Evolutionary conservation across 2,329 filamentous ascomycete species (phyloP), one percentile per base, ranked within the genome.

Genomic region (Cadophora luteo-olivacea): DNA sequence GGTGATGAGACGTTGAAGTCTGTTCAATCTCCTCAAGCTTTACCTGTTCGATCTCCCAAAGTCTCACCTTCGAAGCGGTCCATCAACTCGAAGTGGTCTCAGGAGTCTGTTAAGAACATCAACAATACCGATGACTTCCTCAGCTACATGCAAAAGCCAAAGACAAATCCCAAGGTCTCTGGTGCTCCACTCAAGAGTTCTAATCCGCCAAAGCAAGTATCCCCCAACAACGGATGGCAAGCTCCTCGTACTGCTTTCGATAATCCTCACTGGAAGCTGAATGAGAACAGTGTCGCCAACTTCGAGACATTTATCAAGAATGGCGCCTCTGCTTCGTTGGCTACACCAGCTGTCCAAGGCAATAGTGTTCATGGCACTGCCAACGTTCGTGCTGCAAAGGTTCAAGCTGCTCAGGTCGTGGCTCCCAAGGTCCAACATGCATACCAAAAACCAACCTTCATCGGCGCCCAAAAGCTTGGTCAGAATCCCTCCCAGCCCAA

Each of bases 231-330:
- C 38, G 33, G 12, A 49, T 54, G 61, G 48, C 29, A 55, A 24
- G 32, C 2, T 45, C 61, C 33, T 22, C 6, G 8, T n/a, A 64
- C 25, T 8, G 61, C 61, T 29, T 64, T 54, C 16, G 61, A 64
- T 19, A 64, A 54, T 9, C 48, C 48, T 51, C 54, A 36, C 6
- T 64, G 48, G 48, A 51, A 64, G 29, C 32, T 64, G 19, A 33
- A 45, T 49, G 33, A 45, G 7, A 22, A 38, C 16, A 41, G 19
- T 12, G 49, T 29, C 32, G 12, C 32, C 14, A 64, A 64, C 29
- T 64, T 64, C 33, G 45, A 55, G 22, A 19, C 48, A n/a, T 64
- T 29, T 49, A 54, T 64, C 45, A 64, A 64, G 60, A 51, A 19
- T 41, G 61, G 48, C 8, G 11, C n/a, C 32, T 14, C 48, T 52